phyloP scores from a whole-genome alignment of 192 early-diverging fungal species.

The Diversispora epigaea region DNA sequence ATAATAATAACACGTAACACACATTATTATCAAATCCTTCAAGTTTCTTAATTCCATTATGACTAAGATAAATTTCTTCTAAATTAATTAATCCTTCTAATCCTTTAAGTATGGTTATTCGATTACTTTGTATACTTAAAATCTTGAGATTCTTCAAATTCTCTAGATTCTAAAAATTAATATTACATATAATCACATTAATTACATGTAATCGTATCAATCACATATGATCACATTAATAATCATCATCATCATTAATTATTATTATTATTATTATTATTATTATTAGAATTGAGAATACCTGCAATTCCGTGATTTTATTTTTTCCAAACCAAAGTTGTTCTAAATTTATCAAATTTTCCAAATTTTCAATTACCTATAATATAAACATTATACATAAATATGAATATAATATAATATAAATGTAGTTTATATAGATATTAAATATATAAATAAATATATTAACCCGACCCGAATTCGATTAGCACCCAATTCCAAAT shows the following conservation, averaged over 20 bases:
- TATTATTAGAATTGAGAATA: conserved; percentile 28
- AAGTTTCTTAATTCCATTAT: conserved; percentile 83
- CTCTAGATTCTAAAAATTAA: conserved; percentile 54
- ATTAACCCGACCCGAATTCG: conserved; percentile 69
- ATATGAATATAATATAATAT: not conserved
- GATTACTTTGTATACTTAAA: conserved; percentile 86
- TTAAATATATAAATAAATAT: too few species aligned
- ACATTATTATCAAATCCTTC: conserved; percentile 79
- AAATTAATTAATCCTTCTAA: conserved; percentile 65
- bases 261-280: not conserved
- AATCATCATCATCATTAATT: too few species aligned
- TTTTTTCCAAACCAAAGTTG: conserved; percentile 98
- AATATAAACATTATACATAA: not conserved
- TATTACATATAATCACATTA: not conserved
- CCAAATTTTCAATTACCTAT: conserved; percentile 79
- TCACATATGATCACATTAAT: not conserved
- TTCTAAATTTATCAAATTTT: conserved; percentile 74
- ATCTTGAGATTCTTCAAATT: conserved; percentile 63
- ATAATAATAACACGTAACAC: conserved; percentile 28
- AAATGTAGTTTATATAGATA: too few species aligned
- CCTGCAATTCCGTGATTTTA: conserved; percentile 85
- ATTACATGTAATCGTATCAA: too few species aligned
- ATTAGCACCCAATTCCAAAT: conserved; percentile 94
- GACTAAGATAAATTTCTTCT: conserved; percentile 89
- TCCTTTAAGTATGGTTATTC: conserved; percentile 74